Base-by-base conservation (phyloP, 768 basidiomycete genomes). In the Mycena alexandri region DNA sequence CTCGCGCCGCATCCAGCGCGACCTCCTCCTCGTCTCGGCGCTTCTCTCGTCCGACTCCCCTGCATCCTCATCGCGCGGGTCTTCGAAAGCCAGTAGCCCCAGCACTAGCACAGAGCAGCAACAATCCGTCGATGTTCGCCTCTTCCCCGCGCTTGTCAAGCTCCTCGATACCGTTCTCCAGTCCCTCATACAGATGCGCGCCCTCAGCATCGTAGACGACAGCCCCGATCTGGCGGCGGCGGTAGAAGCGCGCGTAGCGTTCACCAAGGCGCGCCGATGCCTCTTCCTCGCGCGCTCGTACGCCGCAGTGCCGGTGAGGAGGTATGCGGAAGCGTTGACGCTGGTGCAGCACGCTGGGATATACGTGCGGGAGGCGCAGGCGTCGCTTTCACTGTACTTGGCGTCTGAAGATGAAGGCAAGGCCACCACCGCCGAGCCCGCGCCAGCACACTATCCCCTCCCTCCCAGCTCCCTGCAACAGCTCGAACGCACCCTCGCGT, bases 61-160 rank as follows among this genome's bases (percentile, higher is more conserved):
- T 11, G 51, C 50, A 29, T 29, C 29, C 29, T 29, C 29, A 29
- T 29, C 29, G 29, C 29, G 29, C 21, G 57, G 61, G 48, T 47
- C 59, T 67, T 42, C 67, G 17, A 80, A 82, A 67, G 64, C 68
- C 69, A 79, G 29, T 29, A 29, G 29, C 29, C 29, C 29, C 3
- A 29, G 72, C 48, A 38, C 74, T 3, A 38, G 4, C 38, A 14
- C 38, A 38, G 83, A 85, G 60, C 81, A 85, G n/a, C 38, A 10
- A 10, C 38, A 10, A 10, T 10, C 38, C 14, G 84, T 90, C 5
- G 92, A 95, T 69, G 84, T 83, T 24, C 86, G 93, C 56, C 80
- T 92, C n/a, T 93, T 88, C 74, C 94, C 95, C 8, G 95, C 93
- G 0, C 83, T 97, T 10, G 91, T 98, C 76, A 97, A 97, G 78